Percentiles rank a stretch among this genome's conserved stretches.
These are phyloP conservation scores for Diaporthe vaccinii DNA, from an alignment of 2,329 filamentous ascomycete species.

Conservation along the genomic window DNA sequence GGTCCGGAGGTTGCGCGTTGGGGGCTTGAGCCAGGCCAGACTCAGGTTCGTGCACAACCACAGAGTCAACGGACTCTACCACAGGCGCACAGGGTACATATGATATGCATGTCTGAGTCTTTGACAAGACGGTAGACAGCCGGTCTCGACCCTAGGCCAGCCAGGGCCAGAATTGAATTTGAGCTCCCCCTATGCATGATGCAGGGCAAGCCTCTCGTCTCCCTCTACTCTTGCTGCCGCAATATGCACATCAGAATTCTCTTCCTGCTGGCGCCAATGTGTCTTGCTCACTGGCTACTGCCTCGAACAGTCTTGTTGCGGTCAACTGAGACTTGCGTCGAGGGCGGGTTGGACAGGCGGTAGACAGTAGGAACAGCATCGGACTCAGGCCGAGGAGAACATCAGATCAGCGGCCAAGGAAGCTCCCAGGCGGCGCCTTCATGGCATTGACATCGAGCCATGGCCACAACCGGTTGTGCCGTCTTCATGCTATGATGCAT, in stretches of 20 bases:
- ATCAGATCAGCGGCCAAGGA: constrained; percentile 30
- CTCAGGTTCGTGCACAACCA: constrained; percentile 15
- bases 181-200: constrained; percentile 6
- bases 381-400: constrained; percentile 28
- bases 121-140: constrained; percentile 7
- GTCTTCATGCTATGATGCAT: constrained; percentile 12
- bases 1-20: not conserved
- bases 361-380: not conserved
- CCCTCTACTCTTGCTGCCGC: constrained; percentile 17
- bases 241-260: constrained; percentile 9
- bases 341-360: constrained; percentile 3
- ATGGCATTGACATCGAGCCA: constrained; percentile 33
- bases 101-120: constrained; percentile 33
- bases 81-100: constrained; percentile 8
- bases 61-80: constrained; percentile 8
- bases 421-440: constrained; percentile 22
- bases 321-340: constrained; percentile 28
- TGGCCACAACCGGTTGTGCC: not conserved
- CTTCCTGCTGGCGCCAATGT: not conserved
- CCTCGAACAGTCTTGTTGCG: constrained; percentile 24
- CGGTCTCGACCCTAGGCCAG: not conserved
- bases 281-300: not conserved
- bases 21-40: constrained; percentile 22
- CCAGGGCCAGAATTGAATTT: not conserved
- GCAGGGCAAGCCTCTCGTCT: not conserved